Evolutionary conservation across 495 filamentous ascomycete genomes (phyloP).

Genomic region (Echria macrotheca): DNA sequence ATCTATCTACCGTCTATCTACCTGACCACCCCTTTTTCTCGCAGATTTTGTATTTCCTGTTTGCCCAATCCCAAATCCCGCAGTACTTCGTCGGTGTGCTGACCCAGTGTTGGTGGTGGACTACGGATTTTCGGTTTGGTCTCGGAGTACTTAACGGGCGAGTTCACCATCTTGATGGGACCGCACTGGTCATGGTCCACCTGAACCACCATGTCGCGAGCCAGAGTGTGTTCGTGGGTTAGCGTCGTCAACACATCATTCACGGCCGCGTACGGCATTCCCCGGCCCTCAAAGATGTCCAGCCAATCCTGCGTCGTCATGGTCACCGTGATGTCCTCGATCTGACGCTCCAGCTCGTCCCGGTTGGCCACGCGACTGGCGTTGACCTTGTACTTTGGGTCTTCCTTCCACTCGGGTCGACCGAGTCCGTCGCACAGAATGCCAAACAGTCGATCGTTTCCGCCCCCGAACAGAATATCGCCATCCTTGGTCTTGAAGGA

Average conservation of each 20-base stretch:
- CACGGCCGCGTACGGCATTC: constrained; percentile 91
- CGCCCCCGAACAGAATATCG: constrained; percentile 85
- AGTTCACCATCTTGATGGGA: constrained; percentile 82
- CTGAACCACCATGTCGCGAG: constrained; percentile 82
- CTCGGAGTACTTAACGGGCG: constrained; percentile 92
- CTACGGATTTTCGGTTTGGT: constrained; percentile 70
- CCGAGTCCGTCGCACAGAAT: constrained; percentile 76
- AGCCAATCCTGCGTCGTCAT: constrained; percentile 91
- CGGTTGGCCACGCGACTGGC: constrained; percentile 76
- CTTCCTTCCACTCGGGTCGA: constrained; percentile 71
- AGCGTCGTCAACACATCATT: constrained; percentile 85
- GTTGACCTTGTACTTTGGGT: constrained; percentile 73
- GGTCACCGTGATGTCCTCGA: constrained; percentile 65
- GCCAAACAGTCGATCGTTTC: constrained; percentile 87
- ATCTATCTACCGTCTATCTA: constrained; percentile 30
- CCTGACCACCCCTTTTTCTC: constrained; percentile 62
- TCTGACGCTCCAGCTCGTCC: constrained; percentile 64
- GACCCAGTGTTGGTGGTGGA: constrained; percentile 78
- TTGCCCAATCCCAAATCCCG: constrained; percentile 57
- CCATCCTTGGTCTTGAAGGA: constrained; percentile 91
- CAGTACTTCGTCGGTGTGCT: constrained; percentile 89
- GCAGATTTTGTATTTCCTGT: constrained; percentile 57
- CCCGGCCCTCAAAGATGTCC: constrained; percentile 76
- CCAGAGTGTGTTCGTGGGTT: constrained; percentile 78
- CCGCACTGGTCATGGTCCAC: constrained; percentile 80